A percentile compares a stretch with the other conserved stretches of the same genome.
These are phyloP conservation scores for Kodamaea jinghongensis DNA, from an alignment of 805 yeast species.

Conservation along the genomic window DNA sequence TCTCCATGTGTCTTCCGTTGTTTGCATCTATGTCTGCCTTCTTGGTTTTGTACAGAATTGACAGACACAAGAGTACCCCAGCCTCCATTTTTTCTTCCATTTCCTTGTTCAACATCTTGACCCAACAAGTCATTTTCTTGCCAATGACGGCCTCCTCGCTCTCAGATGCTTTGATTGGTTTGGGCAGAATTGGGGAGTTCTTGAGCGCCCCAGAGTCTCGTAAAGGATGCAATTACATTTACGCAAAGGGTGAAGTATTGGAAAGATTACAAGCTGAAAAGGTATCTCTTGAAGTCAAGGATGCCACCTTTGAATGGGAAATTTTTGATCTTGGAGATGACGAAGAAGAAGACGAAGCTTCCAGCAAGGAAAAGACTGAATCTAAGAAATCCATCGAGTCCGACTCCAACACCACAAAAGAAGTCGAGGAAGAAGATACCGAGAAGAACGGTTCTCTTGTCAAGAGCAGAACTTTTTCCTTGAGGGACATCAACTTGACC, in stretches of 20 bases:
- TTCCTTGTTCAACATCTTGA: constrained; percentile 61
- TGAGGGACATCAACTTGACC: too few relatives aligned
- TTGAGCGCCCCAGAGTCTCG: constrained; percentile 42
- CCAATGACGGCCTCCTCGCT: constrained; percentile 70
- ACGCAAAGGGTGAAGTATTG: constrained; percentile 23
- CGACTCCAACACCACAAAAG: too few relatives aligned
- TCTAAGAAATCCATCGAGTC: too few relatives aligned
- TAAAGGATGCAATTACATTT: constrained; percentile 25
- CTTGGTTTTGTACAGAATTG: constrained; percentile 35
- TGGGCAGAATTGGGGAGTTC: constrained; percentile 54
- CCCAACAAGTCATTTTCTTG: constrained; percentile 62
- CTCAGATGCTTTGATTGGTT: constrained; percentile 64
- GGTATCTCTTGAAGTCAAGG: constrained; percentile 46
- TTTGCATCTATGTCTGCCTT: constrained; percentile 65
- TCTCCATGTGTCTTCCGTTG: constrained; percentile 64
- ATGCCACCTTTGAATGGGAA: constrained; percentile 70
- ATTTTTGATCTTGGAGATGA: constrained; percentile 14
- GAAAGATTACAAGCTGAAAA: constrained; percentile 23
- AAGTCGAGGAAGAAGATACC: background rate
- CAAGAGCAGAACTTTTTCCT: constrained; percentile 51
- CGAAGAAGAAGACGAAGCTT: constrained; percentile 1
- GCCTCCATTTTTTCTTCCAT: constrained; percentile 70
- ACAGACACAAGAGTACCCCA: constrained; percentile 40
- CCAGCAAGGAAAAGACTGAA: constrained; percentile 1
- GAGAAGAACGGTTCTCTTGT: constrained; percentile 19